Evolutionary conservation across 805 yeast species (phyloP).

Genomic region (Monosporozyma siamensis): DNA sequence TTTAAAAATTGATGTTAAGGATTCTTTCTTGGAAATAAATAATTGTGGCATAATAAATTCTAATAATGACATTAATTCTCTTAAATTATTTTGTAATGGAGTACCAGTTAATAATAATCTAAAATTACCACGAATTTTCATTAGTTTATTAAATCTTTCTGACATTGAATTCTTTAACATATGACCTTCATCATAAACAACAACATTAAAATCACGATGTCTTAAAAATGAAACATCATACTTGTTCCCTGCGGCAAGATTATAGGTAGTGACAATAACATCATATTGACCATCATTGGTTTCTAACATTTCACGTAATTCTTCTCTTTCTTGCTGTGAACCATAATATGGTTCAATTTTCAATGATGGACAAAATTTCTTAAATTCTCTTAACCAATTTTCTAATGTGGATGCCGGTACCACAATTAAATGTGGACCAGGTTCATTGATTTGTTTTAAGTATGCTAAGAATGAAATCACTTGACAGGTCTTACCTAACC

Average conservation of each 20-base stretch:
- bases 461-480: constrained; percentile 87
- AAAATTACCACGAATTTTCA: constrained; percentile 77
- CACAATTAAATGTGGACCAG: constrained; percentile 84
- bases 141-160: constrained; percentile 79
- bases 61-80: constrained; percentile 80
- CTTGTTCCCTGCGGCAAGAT: constrained; percentile 79
- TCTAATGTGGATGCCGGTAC: constrained; percentile 96
- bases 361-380: constrained; percentile 74
- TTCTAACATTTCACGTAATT: constrained; percentile 59
- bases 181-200: constrained; percentile 97
- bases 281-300: constrained; percentile 53
- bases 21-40: constrained; percentile 75
- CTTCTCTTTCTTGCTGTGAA: constrained; percentile 72
- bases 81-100: constrained; percentile 87
- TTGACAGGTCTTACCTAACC: constrained; percentile 93
- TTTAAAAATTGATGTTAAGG: constrained; percentile 71
- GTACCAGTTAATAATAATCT: constrained; percentile 90
- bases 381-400: constrained; percentile 93
- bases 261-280: constrained; percentile 90
- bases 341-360: constrained; percentile 93
- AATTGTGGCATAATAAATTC: constrained; percentile 83
- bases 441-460: constrained; percentile 49
- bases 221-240: constrained; percentile 73
- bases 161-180: constrained; percentile 83
- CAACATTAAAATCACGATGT: constrained; percentile 67